Percentiles rank a stretch among this genome's conserved stretches.
Evolutionary conservation across 1,284 basidiomycete species (phyloP).

Genomic region (Ceratobasidium sp.): DNA sequence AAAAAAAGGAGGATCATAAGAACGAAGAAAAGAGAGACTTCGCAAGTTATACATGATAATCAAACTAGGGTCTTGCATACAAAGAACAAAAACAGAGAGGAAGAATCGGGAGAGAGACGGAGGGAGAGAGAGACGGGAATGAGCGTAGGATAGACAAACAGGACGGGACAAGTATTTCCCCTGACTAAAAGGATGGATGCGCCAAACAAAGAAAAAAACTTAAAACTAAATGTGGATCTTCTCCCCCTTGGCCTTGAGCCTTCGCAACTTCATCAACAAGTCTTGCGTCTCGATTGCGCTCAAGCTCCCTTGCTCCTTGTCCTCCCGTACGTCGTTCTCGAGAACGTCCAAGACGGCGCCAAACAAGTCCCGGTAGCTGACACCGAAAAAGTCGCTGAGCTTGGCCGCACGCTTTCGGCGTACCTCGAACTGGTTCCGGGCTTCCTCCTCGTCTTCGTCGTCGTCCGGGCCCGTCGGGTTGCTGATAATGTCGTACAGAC

Average conservation of each 20-base stretch:
- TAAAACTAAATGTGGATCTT: constrained; percentile 43
- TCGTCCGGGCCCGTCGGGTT: constrained; percentile 46
- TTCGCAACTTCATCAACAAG: constrained; percentile 64
- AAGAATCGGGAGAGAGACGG: neutral
- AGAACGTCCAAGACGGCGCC: constrained; percentile 77
- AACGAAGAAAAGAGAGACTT: neutral
- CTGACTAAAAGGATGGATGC: neutral
- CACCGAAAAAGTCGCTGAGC: constrained; percentile 81
- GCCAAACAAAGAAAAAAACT: constrained; percentile 7
- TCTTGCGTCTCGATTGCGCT: constrained; percentile 55
- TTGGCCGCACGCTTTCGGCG: constrained; percentile 77
- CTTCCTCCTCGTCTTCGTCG: constrained; percentile 41
- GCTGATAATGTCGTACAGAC: constrained; percentile 72
- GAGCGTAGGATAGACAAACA: neutral
- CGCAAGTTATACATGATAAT: neutral
- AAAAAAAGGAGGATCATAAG: neutral
- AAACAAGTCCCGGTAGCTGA: constrained; percentile 76
- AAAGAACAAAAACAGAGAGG: neutral
- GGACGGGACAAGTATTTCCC: neutral
- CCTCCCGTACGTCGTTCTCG: constrained; percentile 74
- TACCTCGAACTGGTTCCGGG: constrained; percentile 59
- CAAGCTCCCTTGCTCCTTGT: constrained; percentile 39
- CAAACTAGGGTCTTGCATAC: constrained; percentile 7
- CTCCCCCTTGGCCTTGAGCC: constrained; percentile 61
- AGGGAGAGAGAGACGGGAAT: neutral